A percentile compares a stretch with the other conserved stretches of the same genome.
phyloP scores from a whole-genome alignment of 192 early-diverging fungal genomes.

The Backusella macrospora region DNA sequence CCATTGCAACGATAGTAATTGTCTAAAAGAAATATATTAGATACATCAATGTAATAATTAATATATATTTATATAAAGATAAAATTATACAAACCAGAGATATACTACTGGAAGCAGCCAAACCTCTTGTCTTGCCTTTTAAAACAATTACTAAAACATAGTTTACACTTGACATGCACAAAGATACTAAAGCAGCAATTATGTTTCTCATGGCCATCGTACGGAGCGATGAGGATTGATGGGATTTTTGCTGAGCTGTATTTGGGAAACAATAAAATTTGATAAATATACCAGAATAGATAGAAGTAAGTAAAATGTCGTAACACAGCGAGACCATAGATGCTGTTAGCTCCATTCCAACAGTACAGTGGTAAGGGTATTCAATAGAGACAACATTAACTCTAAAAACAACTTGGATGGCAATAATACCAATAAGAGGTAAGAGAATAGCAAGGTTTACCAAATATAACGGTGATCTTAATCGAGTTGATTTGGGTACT shows the following conservation, averaged over 20 bases:
- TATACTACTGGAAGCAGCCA: conserved; percentile 44
- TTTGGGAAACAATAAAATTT: conserved; percentile 24
- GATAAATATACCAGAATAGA: conserved; percentile 23
- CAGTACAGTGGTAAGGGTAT: conserved; percentile 32
- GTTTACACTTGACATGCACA: conserved; percentile 40
- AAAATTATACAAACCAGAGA: conserved; percentile 34
- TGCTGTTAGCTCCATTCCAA: conserved; percentile 27
- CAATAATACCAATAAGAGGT: conserved; percentile 38
- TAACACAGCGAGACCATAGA: conserved; percentile 25
- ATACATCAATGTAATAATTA: background rate
- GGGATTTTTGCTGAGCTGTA: conserved; percentile 30
- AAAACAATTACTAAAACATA: conserved; percentile 40
- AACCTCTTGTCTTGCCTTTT: conserved; percentile 43
- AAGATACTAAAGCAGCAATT: conserved; percentile 41
- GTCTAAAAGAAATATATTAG: background rate
- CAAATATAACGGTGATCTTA: conserved; percentile 41
- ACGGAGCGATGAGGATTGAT: conserved; percentile 29
- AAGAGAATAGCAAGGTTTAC: conserved; percentile 41
- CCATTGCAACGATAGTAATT: conserved; percentile 14
- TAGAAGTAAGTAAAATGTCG: conserved; percentile 23
- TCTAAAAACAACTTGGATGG: conserved; percentile 36
- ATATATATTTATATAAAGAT: background rate
- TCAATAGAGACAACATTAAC: conserved; percentile 18
- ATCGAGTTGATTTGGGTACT: conserved; percentile 33
- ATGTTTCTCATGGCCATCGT: conserved; percentile 42